These are phyloP conservation scores for Waltergamsia citrina DNA, from an alignment of 2,329 filamentous ascomycete species.

Conservation along the genomic window DNA sequence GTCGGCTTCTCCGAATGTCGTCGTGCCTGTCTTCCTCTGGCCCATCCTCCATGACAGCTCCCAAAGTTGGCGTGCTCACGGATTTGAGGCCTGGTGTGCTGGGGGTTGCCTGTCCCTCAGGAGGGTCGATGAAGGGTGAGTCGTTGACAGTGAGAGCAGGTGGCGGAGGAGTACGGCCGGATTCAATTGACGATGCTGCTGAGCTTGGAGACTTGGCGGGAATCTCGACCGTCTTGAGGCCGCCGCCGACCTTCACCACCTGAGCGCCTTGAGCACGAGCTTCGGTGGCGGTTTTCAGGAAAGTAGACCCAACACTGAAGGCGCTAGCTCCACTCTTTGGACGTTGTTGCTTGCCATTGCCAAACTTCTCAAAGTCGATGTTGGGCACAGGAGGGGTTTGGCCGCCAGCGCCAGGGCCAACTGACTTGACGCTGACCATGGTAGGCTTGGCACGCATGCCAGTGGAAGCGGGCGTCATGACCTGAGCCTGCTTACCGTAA, in stretches of 20 bases:
- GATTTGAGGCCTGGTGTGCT: slow-evolving; percentile 27
- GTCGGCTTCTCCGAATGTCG: slow-evolving; percentile 12
- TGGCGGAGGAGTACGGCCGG: background rate
- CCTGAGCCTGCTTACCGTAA: slow-evolving; percentile 82
- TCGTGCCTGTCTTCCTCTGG: slow-evolving; percentile 26
- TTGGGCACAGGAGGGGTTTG: slow-evolving; percentile 62
- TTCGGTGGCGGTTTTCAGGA: slow-evolving; percentile 47
- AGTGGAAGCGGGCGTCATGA: slow-evolving; percentile 66
- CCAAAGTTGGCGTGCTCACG: slow-evolving; percentile 35
- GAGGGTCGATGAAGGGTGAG: slow-evolving; percentile 43
- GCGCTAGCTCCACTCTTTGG: slow-evolving; percentile 47
- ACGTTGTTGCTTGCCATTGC: slow-evolving; percentile 20
- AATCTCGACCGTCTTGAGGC: slow-evolving; percentile 34
- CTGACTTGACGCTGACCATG: slow-evolving; percentile 83
- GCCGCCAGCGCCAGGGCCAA: slow-evolving; percentile 41
- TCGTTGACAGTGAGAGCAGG: slow-evolving; percentile 30
- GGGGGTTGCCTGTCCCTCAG: slow-evolving; percentile 26
- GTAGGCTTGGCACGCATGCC: slow-evolving; percentile 82
- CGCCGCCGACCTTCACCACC: slow-evolving; percentile 48
- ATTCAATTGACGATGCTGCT: background rate
- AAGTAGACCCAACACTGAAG: slow-evolving; percentile 60
- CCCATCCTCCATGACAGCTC: slow-evolving; percentile 46
- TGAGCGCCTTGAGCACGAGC: slow-evolving; percentile 50
- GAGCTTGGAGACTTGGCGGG: slow-evolving; percentile 20
- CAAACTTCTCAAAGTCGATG: slow-evolving; percentile 57